Percentiles rank a stretch among this genome's conserved stretches.
Conservation (phyloP, 1,284 basidiomycete species). For the Microstroma glucosiphilum region DNA sequence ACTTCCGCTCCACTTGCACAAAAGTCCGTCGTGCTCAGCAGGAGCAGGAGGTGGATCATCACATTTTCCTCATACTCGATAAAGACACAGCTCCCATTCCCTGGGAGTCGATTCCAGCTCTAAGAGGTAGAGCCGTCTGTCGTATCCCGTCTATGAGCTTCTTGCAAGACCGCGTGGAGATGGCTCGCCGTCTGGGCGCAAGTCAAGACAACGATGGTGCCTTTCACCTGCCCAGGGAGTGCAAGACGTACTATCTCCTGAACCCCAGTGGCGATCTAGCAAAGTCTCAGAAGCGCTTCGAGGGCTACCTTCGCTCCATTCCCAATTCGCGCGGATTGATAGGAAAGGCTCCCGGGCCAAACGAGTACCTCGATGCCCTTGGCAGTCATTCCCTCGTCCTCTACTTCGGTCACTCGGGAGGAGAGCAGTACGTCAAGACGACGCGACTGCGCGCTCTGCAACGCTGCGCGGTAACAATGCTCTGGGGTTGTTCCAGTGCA, state of each 20-base stretch:
- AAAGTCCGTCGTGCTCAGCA: conserved; percentile 41
- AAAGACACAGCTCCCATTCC: conserved; percentile 82
- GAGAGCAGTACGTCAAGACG: conserved; percentile 77
- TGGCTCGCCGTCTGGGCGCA: conserved; percentile 15
- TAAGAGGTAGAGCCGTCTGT: conserved; percentile 77
- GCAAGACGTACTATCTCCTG: conserved; percentile 70
- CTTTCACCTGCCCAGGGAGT: conserved; percentile 3
- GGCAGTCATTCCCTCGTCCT: conserved; percentile 36
- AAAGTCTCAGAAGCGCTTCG: conserved; percentile 76
- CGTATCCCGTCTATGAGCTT: conserved; percentile 85
- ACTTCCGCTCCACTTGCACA: conserved; percentile 23
- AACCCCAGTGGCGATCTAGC: conserved; percentile 87
- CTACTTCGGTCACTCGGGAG: conserved; percentile 95
- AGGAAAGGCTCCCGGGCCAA: conserved; percentile 58
- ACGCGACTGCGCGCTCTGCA: conserved; percentile 73
- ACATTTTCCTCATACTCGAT: conserved; percentile 83
- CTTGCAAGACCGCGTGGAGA: conserved; percentile 64
- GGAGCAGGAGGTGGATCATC: conserved; percentile 54
- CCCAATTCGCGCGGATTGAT: conserved; percentile 77
- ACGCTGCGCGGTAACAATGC: conserved; percentile 84
- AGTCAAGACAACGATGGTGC: conserved; percentile 11
- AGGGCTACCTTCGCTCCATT: conserved; percentile 59
- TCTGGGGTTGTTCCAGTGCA: conserved; percentile 98
- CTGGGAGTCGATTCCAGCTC: conserved; percentile 88
- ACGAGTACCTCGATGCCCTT: conserved; percentile 37